Percentiles rank a stretch among this genome's conserved stretches.
phyloP scores from a whole-genome alignment of 352 stramenopile species.

The Globisporangium megalacanthum region DNA sequence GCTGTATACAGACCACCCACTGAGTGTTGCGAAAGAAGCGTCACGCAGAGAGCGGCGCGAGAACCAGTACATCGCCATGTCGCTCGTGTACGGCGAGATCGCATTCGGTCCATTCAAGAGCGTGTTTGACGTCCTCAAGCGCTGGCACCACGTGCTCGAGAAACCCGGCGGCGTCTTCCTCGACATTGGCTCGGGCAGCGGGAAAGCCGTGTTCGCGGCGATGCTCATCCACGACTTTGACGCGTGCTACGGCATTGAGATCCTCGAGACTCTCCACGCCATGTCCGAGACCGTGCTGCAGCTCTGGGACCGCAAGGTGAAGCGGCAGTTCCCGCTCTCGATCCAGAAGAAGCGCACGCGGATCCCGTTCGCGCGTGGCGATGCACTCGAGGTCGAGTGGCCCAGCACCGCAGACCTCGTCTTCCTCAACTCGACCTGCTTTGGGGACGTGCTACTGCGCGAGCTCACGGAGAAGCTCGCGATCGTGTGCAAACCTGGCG shows the following conservation, averaged over 20 bases:
- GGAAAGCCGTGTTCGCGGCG: conserved; percentile 84
- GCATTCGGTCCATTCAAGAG: conserved; percentile 70
- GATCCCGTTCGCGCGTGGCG: conserved; percentile 65
- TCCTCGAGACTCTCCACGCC: conserved; percentile 66
- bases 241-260: conserved; percentile 82
- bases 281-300: conserved; percentile 52
- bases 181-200: conserved; percentile 85
- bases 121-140: conserved; percentile 60
- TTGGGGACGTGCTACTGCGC: conserved; percentile 59
- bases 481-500: conserved; percentile 41
- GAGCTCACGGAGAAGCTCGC: conserved; percentile 39
- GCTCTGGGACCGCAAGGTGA: conserved; percentile 51
- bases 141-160: conserved; percentile 47
- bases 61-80: conserved; percentile 57
- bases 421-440: conserved; percentile 91
- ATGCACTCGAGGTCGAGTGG: conserved; percentile 73
- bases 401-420: conserved; percentile 47
- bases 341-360: conserved; percentile 66
- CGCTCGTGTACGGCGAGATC: conserved; percentile 89
- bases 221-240: conserved; percentile 84
- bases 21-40: conserved; percentile 33
- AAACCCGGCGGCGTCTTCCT: conserved; percentile 76
- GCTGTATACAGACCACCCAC: conserved; percentile 39
- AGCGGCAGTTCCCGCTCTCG: conserved; percentile 36
- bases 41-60: conserved; percentile 38